Base-by-base conservation (phyloP, 371 early-diverging fungal species). In the Smittium culicis region DNA sequence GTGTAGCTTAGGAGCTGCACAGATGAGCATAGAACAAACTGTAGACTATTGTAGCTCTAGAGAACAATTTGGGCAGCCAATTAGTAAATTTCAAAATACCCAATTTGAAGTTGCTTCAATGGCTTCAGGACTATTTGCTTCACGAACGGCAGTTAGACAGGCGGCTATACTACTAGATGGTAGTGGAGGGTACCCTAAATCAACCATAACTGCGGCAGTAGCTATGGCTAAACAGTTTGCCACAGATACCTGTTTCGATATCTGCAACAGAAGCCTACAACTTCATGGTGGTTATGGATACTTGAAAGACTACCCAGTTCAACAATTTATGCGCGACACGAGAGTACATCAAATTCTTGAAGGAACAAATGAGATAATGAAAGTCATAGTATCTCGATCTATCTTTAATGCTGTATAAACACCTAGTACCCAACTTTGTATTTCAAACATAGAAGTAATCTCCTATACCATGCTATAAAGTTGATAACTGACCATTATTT, bases 91-190 rank as follows among this genome's bases (percentile, higher is more conserved):
- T 74, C 83, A 81, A 73, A 74, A 76, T 69, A 76, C 79, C 1
- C 83, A 85, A 70, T 85, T 85, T 72, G 80, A 83, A 69, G 71
- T 85, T 20, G 82, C 85, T 1, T 83, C 85, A 31, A 83, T 85
- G 85, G 80, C 80, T 1, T 79, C 79, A 24, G 67, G 68, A 31
- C 68, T 85, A 25, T 66, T 74, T 33, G 68, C 82, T 24, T 82
- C 84, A 0, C 71, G 85, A 1, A 28, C 82, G 67, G 79, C 83
- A 77, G 73, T 85, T 61, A 76, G 85, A 30, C 77, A 81, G 63
- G 85, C 85, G 0, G 85, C 85, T 0, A 65, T 35, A n/a, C 72
- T 82, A 68, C 64, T 85, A 31, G 85, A 85, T 35, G 73, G 30
- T 64, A 33, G 34, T 3, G 29, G 24, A 61, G n/a, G n/a, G n/a